Evolutionary conservation across 2,329 filamentous ascomycete species (phyloP).

Genomic region (Colletotrichum noveboracense): DNA sequence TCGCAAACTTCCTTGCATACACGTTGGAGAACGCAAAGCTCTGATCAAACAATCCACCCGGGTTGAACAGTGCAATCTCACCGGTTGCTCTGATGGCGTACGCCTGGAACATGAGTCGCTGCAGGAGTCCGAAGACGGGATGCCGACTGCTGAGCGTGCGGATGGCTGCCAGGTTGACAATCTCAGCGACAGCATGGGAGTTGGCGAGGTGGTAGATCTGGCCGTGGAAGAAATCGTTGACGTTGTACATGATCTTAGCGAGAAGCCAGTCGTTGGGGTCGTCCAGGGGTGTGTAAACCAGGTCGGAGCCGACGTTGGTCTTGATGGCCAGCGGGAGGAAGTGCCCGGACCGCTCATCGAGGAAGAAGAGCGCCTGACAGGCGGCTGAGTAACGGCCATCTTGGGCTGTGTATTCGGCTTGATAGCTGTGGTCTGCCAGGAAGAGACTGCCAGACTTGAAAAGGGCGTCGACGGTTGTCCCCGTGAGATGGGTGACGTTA

Average conservation of each 20-base stretch:
- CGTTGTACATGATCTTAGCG: conserved; percentile 55
- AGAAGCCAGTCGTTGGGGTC: conserved; percentile 51
- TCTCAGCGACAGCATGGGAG: conserved; percentile 49
- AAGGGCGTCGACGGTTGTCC: background rate
- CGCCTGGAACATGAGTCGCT: background rate
- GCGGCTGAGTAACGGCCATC: background rate
- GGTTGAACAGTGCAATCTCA: background rate
- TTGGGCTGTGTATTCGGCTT: background rate
- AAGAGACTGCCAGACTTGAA: background rate
- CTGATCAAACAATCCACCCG: background rate
- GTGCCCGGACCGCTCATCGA: background rate
- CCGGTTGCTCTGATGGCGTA: background rate
- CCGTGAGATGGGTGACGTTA: background rate
- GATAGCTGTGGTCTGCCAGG: background rate
- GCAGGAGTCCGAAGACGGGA: conserved; percentile 44
- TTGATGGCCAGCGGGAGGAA: background rate
- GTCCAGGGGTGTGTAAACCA: conserved; percentile 52
- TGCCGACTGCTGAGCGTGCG: conserved; percentile 50
- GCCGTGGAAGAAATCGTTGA: conserved; percentile 50
- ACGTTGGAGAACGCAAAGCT: background rate
- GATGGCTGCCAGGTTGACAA: conserved; percentile 48
- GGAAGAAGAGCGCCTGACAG: background rate
- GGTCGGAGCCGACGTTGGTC: background rate
- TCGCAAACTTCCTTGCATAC: background rate
- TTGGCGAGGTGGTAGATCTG: conserved; percentile 48